These are phyloP conservation scores for Vickermania spadyakhi DNA, from an alignment of 208 protist genomes.

Conservation along the genomic window DNA sequence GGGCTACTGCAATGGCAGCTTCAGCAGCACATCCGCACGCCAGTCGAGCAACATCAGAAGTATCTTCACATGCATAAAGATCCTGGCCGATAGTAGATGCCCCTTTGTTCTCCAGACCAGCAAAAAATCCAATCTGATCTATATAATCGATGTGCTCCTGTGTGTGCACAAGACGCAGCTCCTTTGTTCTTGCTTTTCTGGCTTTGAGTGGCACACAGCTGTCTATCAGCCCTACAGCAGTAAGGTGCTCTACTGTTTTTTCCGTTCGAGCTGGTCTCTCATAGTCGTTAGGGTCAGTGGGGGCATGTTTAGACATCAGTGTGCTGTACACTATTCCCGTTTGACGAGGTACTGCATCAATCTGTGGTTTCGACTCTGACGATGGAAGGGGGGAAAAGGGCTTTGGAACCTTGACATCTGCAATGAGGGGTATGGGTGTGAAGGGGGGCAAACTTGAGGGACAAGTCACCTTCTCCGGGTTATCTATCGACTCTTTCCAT, in stretches of 20 bases:
- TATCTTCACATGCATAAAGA: slow-evolving; percentile 63
- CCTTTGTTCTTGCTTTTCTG: slow-evolving; percentile 38
- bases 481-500: too few species aligned
- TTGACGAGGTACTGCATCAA: slow-evolving; percentile 25
- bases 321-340: slow-evolving; percentile 59
- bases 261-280: slow-evolving; percentile 67
- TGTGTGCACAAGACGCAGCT: slow-evolving; percentile 71
- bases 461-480: too few species aligned
- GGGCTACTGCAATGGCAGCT: slow-evolving; percentile 45
- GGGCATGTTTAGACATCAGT: slow-evolving; percentile 50
- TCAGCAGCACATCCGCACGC: slow-evolving; percentile 67
- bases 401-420: too few species aligned
- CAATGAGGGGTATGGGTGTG: too few species aligned
- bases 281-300: slow-evolving; percentile 38
- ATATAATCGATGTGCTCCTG: slow-evolving; percentile 55
- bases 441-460: too few species aligned
- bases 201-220: slow-evolving; percentile 34
- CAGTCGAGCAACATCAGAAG: slow-evolving; percentile 43
- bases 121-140: slow-evolving; percentile 64
- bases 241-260: slow-evolving; percentile 53
- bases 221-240: slow-evolving; percentile 34
- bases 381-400: background rate
- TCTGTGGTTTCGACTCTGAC: background rate
- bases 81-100: slow-evolving; percentile 44
- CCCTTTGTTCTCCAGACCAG: slow-evolving; percentile 14